These are phyloP conservation scores for Lasiodiplodia sp. DNA, from an alignment of 2,329 filamentous ascomycete species.

Conservation along the genomic window DNA sequence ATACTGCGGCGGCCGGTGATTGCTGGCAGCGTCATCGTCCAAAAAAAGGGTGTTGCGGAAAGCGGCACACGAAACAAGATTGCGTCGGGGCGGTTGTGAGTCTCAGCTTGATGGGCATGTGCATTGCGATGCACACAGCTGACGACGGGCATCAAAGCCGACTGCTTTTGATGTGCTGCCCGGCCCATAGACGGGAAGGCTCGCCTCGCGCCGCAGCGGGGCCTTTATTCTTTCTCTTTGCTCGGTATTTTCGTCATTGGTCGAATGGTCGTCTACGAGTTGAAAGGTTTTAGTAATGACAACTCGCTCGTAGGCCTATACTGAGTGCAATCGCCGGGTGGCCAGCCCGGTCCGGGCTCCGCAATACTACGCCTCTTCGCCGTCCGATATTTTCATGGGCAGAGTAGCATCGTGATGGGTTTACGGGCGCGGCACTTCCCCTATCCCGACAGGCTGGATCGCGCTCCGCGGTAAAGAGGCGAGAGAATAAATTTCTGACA, in stretches of 20 bases:
- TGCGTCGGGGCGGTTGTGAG: neutral
- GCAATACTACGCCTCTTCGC: neutral
- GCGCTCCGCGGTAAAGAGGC: neutral
- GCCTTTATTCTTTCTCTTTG: neutral
- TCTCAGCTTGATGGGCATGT: slow-evolving; percentile 17
- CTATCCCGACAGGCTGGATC: neutral
- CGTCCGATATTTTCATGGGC: neutral
- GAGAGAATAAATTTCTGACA: neutral
- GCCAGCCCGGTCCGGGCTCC: neutral
- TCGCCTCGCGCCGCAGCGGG: slow-evolving; percentile 9
- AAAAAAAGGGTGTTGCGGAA: neutral
- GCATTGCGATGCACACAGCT: neutral
- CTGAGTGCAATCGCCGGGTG: slow-evolving; percentile 8
- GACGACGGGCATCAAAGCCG: neutral
- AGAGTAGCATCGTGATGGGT: no score
- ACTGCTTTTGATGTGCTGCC: neutral
- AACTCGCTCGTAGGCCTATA: slow-evolving; percentile 6
- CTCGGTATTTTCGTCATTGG: neutral
- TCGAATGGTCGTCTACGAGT: neutral
- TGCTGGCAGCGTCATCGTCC: neutral
- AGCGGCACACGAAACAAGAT: neutral
- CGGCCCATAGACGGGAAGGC: neutral
- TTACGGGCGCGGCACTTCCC: neutral
- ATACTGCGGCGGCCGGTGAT: slow-evolving; percentile 1
- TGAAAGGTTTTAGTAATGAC: slow-evolving; percentile 16